Conservation (phyloP, 371 early-diverging fungal genomes). For the Blastocladiella emersonii region DNA sequence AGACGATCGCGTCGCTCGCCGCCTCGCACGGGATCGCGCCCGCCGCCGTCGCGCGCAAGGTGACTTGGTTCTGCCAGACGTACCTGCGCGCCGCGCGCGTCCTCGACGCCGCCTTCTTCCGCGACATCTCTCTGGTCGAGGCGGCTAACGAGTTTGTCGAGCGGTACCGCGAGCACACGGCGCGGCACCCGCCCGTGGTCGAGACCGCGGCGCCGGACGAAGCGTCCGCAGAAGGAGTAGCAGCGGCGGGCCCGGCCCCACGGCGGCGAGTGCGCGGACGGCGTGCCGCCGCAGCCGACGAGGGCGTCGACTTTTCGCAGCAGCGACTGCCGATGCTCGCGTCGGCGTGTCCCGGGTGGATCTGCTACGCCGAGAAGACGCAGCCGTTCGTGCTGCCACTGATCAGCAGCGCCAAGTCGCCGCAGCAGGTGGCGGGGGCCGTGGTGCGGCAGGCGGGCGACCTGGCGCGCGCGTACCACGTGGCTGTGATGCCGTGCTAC, state of each 20-base stretch:
- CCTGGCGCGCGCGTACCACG: conserved; percentile 66
- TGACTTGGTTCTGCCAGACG: conserved; percentile 40
- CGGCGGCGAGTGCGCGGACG: conserved; percentile 2
- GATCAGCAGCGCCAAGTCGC: conserved; percentile 75
- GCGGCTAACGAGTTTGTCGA: conserved; percentile 79
- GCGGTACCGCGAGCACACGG: conserved; percentile 36
- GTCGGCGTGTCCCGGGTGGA: conserved; percentile 84
- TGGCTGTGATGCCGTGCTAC: conserved; percentile 92
- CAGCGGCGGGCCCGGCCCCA: conserved; percentile 5
- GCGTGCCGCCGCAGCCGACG: conserved; percentile 11
- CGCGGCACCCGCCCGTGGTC: conserved; percentile 12
- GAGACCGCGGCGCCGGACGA: too few relatives aligned
- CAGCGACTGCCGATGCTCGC: conserved; percentile 53
- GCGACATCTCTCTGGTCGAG: conserved; percentile 70
- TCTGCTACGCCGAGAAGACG: conserved; percentile 97
- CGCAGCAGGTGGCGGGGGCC: conserved; percentile 90
- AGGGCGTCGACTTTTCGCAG: background rate
- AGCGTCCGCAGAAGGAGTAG: too few relatives aligned
- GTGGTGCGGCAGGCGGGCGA: conserved; percentile 45
- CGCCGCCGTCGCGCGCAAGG: conserved; percentile 29
- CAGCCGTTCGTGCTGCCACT: conserved; percentile 70
- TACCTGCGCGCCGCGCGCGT: conserved; percentile 68
- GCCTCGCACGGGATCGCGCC: conserved; percentile 57
- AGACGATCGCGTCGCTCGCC: conserved; percentile 78
- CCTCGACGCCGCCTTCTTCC: conserved; percentile 72